Evolutionary conservation across 2,329 filamentous ascomycete genomes (phyloP).

Genomic region (Aureobasidium sp.): DNA sequence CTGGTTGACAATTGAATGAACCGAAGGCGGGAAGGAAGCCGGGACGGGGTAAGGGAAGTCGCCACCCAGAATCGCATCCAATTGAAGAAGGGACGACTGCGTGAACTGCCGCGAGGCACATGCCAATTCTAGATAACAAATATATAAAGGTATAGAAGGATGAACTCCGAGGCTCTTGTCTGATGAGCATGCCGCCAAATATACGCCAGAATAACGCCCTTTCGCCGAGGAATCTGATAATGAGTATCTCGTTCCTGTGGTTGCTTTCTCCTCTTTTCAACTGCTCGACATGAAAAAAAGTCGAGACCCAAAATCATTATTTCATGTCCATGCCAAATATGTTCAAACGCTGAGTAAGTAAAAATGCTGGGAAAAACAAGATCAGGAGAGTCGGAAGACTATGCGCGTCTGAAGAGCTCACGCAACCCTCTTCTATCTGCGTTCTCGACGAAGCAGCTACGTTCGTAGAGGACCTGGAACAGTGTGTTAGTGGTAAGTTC

Average conservation of each 20-base stretch:
- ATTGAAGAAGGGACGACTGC: background rate
- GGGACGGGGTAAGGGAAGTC: background rate
- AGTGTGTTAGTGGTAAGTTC: background rate
- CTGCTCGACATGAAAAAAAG: background rate
- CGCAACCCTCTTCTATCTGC: conserved; percentile 11
- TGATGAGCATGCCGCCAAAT: background rate
- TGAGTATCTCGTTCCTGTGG: background rate
- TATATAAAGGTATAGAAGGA: background rate
- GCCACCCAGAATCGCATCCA: background rate
- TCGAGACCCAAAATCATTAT: conserved; percentile 7
- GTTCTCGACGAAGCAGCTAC: conserved; percentile 11
- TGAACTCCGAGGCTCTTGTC: background rate
- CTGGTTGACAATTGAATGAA: too few relatives aligned
- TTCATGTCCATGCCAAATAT: conserved; percentile 2
- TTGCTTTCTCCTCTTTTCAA: background rate
- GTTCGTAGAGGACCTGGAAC: conserved; percentile 14
- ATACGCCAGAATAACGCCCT: background rate
- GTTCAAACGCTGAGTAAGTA: background rate
- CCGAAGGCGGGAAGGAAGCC: too few relatives aligned
- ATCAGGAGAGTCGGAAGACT: background rate
- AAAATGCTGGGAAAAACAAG: background rate
- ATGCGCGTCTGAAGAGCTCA: conserved; percentile 14
- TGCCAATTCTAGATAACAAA: background rate
- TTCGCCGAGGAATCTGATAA: background rate
- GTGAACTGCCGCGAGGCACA: background rate